A percentile compares a stretch with the other conserved stretches of the same genome.
These are phyloP conservation scores for Wickerhamomyces sp. DNA, from an alignment of 1,139 yeast genomes.

Conservation along the genomic window DNA sequence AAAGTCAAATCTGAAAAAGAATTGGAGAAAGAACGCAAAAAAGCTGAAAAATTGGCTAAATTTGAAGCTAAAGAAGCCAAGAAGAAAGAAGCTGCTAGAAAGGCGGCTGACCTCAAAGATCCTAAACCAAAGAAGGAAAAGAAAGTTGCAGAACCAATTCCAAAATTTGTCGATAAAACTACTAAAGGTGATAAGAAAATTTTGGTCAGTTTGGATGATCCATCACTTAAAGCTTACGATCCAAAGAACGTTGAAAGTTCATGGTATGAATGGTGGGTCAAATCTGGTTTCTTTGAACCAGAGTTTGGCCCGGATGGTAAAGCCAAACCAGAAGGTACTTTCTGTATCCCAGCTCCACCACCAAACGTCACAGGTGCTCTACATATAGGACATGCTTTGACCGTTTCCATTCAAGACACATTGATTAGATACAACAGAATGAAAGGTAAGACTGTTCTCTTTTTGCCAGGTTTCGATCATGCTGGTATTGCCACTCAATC, in stretches of 20 bases:
- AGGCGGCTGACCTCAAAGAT: conserved; percentile 30
- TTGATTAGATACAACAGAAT: conserved; percentile 91
- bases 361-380: conserved; percentile 98
- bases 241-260: conserved; percentile 93
- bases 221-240: conserved; percentile 88
- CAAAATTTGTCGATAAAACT: conserved; percentile 80
- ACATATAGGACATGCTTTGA: conserved; percentile 97
- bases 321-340: conserved; percentile 73
- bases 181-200: conserved; percentile 87
- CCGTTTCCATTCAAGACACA: conserved; percentile 91
- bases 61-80: conserved; percentile 91
- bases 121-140: conserved; percentile 67
- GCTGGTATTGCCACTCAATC: conserved; percentile 99
- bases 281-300: conserved; percentile 84
- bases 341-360: conserved; percentile 96
- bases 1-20: conserved; percentile 63
- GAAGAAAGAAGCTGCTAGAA: conserved; percentile 40
- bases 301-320: conserved; percentile 73
- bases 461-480: conserved; percentile 96
- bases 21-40: conserved; percentile 88
- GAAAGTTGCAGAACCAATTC: conserved; percentile 68
- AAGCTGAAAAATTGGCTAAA: conserved; percentile 95
- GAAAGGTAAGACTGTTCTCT: conserved; percentile 93
- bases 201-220: conserved; percentile 80
- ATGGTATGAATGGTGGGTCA: conserved; percentile 98